Conservation (phyloP, 352 stramenopile species). For the Pythium oligandrum region DNA sequence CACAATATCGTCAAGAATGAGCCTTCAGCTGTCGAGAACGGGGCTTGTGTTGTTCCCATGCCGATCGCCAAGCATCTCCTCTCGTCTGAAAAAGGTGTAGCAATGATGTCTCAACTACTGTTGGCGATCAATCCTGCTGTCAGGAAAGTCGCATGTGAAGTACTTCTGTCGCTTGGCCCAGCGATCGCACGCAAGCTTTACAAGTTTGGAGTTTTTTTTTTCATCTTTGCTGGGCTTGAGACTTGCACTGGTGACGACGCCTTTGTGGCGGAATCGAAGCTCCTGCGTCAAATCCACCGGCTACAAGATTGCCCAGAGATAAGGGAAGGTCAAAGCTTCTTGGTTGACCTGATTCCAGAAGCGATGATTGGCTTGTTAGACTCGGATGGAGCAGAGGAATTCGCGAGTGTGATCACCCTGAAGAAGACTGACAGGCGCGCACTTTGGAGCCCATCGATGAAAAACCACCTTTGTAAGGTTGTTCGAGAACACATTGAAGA, state of each 20-base stretch:
- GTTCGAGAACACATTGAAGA: conserved; percentile 66
- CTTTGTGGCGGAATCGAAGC: conserved; percentile 52
- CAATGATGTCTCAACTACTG: conserved; percentile 60
- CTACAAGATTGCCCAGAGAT: conserved; percentile 46
- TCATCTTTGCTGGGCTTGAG: conserved; percentile 44
- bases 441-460: conserved; percentile 68
- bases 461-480: conserved; percentile 65
- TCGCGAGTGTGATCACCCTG: conserved; percentile 61
- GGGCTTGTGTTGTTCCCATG: conserved; percentile 45
- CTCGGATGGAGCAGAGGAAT: conserved; percentile 46
- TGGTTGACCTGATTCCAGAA: conserved; percentile 69
- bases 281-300: conserved; percentile 67
- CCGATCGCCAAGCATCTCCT: conserved; percentile 53
- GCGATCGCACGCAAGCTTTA: conserved; percentile 46
- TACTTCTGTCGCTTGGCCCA: conserved; percentile 49
- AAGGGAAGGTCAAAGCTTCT: conserved; percentile 48
- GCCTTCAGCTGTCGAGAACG: conserved; percentile 18
- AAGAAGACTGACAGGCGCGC: conserved; percentile 58
- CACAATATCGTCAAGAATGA: conserved; percentile 63
- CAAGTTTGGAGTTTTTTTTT: conserved; percentile 65
- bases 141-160: conserved; percentile 51
- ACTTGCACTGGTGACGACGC: conserved; percentile 13
- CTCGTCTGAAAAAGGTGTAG: conserved; percentile 35
- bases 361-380: conserved; percentile 68
- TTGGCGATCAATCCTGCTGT: conserved; percentile 52